Conservation (phyloP, 257 asterid genomes). For the Gentiana macrophylla region DNA sequence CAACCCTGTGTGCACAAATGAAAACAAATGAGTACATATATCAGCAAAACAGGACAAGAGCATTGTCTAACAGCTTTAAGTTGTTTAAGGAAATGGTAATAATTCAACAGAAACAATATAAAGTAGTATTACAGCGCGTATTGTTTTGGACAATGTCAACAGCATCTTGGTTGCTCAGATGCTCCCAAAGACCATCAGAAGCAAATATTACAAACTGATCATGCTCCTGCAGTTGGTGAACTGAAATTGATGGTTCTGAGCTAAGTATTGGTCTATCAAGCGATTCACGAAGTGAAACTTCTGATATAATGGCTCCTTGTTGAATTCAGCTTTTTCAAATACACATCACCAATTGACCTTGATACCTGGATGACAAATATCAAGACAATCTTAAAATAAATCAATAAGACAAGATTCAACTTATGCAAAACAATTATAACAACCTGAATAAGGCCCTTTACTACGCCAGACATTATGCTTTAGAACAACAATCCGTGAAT, state of each 20-base stretch:
- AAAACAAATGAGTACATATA: not conserved
- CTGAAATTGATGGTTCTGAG: slow-evolving; percentile 56
- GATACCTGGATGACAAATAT: slow-evolving; percentile 41
- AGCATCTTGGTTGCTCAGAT: slow-evolving; percentile 70
- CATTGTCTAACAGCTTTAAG: too few relatives aligned
- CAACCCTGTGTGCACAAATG: slow-evolving; percentile 55
- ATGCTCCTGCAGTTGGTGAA: slow-evolving; percentile 47
- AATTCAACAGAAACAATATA: not conserved
- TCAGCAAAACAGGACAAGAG: not conserved
- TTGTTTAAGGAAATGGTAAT: too few relatives aligned
- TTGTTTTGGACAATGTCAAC: slow-evolving; percentile 60
- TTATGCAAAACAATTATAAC: not conserved
- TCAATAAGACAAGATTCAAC: not conserved
- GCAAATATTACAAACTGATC: slow-evolving; percentile 74
- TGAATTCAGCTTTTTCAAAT: slow-evolving; percentile 59
- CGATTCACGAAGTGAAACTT: slow-evolving; percentile 64
- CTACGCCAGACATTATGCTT: slow-evolving; percentile 77
- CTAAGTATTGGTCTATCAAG: slow-evolving; percentile 57
- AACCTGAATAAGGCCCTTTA: slow-evolving; percentile 69
- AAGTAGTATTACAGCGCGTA: slow-evolving; percentile 44
- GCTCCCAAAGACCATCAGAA: slow-evolving; percentile 89
- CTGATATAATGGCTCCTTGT: slow-evolving; percentile 69
- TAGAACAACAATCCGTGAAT: slow-evolving; percentile 56
- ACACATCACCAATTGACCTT: slow-evolving; percentile 74
- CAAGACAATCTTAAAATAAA: not conserved